Evolutionary conservation across 1,139 yeast genomes (phyloP), one percentile per base, ranked within the genome.

Genomic region (Entelexis paramagnoliae): DNA sequence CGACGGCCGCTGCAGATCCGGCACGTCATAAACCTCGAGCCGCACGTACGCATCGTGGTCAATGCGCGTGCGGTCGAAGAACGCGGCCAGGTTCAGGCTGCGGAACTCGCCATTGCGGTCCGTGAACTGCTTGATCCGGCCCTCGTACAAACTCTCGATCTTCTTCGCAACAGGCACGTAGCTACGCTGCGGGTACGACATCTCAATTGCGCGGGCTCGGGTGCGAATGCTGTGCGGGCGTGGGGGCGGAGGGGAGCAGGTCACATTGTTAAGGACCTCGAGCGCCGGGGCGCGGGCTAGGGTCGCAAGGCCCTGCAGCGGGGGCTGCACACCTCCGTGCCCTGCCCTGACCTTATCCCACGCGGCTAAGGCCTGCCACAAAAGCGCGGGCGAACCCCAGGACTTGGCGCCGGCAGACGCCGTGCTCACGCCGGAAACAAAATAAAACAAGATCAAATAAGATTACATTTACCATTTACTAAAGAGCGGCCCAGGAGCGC

Each of bases 71-170:
- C 71, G 68, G 64, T 83, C 89, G 63, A 85, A 86, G 64, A 84
- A 85, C 60, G 80, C 80, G n/a, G 96, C 94, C 43, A 91, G 72
- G 65, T 86, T 86, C 60, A 87, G 70, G 49, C 75, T 70, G 48
- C 68, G 66, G 68, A 83, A 91, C 59, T 81, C 81, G 46, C 95
- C 95, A 7, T 80, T 80, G 9, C 68, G 68, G 62, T 81, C 82
- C 41, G 78, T 77, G 72, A 89, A 89, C 61, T 87, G 96, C 48
- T 94, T 76, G 56, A 91, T 72, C 52, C 97, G 74, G 62, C 78
- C 77, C 61, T 83, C 86, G 64, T 83, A 89, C 53, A 89, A 77
- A 51, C 78, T 75, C 64, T 85, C 88, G 39, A 89, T 80, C 55
- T 93, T 91, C 65, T 86, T 86, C 62, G 88, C 84, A 50, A 78